These are phyloP conservation scores for Coelastrella sp. DNA, from an alignment of 139 green algal species.

Conservation along the genomic window DNA sequence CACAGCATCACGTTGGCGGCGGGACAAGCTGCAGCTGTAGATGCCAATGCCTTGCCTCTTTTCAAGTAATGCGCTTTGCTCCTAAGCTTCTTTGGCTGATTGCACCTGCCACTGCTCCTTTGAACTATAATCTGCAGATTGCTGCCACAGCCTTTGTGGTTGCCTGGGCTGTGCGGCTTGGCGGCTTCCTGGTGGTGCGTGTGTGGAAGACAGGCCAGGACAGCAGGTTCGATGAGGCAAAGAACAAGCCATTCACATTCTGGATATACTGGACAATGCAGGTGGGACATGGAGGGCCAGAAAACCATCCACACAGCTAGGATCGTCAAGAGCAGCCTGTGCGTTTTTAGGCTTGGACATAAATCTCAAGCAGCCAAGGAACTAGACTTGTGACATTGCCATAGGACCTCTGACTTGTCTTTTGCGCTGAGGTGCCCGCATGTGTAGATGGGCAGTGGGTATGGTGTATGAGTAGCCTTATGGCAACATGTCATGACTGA, in stretches of 20 bases:
- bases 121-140: not conserved
- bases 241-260: slow-evolving; percentile 72
- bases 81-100: not conserved
- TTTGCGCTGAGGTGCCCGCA: too few relatives aligned
- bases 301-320: not conserved
- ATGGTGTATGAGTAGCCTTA: too few relatives aligned
- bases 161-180: slow-evolving; percentile 82
- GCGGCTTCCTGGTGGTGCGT: slow-evolving; percentile 78
- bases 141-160: slow-evolving; percentile 66
- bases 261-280: slow-evolving; percentile 81
- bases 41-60: not conserved
- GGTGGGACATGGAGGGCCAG: slow-evolving; percentile 39
- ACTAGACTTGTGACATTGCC: too few relatives aligned
- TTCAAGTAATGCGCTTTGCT: too few relatives aligned
- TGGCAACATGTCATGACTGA: not conserved
- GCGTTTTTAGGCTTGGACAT: too few relatives aligned
- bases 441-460: too few relatives aligned
- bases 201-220: slow-evolving; percentile 79
- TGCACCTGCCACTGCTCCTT: not conserved
- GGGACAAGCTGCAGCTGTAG: not conserved
- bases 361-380: too few relatives aligned
- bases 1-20: too few relatives aligned
- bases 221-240: slow-evolving; percentile 82
- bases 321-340: too few relatives aligned
- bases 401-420: too few relatives aligned